Evolutionary conservation across 768 basidiomycete genomes (phyloP), one percentile per base, ranked within the genome.

Genomic region (Russula olivacea): DNA sequence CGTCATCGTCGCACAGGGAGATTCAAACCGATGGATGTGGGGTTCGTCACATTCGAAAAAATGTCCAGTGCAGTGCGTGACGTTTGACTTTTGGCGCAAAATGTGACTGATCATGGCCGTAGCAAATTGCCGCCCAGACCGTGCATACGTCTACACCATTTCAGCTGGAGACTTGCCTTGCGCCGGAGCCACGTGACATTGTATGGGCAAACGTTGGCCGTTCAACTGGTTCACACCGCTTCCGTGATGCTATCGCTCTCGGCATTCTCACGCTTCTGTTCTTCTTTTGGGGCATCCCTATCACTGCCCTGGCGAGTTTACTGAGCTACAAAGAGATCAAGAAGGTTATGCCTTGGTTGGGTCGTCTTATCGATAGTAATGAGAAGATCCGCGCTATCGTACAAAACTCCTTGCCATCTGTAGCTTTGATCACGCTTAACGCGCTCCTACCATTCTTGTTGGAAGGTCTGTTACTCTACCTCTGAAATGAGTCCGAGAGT

Each of bases 11-110:
- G 80, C 67, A 75, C 74, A 4, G 91, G 89, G 19, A 88, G 83
- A 69, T 95, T 92, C 72, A 86, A 82, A 68, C 81, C 93, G 2
- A 92, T 91, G 1, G 85, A 87, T 50, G 83, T 85, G 34, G 97
- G 93, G 0, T 99, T 98, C 70, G 90, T 98, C 21, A 98, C 97
- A 0, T 98, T 99, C 69, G 93, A 97, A 75, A 92, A 92, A 71
- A 91, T 95, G 85, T 89, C 91, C 1, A 88, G 87, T 68, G 92
- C 93, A 28, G 92, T 94, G 72, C 71, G 89, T 48, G 55, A 28
- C 43, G 53, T 55, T 4, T 40, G 14, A 1, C 25, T 8, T 49
- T 38, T n/a, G 32, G 48, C 41, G 19, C 34, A 19, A 8, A 30
- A 23, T 49, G 47, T 38, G 63, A n/a, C n/a, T 36, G 23, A 48